These are phyloP conservation scores for Penicillium alfredii DNA, from an alignment of 495 filamentous ascomycete genomes.

Conservation along the genomic window DNA sequence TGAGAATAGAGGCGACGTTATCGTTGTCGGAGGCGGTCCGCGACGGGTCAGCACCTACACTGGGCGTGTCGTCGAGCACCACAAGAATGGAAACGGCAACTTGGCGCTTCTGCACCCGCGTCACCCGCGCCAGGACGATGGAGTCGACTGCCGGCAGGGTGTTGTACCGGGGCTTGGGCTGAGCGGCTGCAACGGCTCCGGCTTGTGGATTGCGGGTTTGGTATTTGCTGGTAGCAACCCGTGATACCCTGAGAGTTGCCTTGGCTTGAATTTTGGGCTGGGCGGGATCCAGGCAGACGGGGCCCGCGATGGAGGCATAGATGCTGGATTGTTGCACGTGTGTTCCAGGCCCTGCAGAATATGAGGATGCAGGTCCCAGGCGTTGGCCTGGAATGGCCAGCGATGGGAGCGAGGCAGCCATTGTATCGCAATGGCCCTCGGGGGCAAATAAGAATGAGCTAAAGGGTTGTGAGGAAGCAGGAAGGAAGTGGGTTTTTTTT, in stretches of 20 bases:
- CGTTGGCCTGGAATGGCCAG: slow-evolving; percentile 65
- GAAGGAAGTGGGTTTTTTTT: slow-evolving; percentile 1
- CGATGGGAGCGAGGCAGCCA: slow-evolving; percentile 29
- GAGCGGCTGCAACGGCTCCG: slow-evolving; percentile 23
- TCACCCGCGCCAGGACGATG: slow-evolving; percentile 75
- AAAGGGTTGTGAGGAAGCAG: slow-evolving; percentile 2
- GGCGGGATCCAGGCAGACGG: slow-evolving; percentile 46
- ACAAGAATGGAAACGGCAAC: slow-evolving; percentile 77
- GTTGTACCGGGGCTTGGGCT: slow-evolving; percentile 43
- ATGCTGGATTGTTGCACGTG: slow-evolving; percentile 67
- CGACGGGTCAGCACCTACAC: slow-evolving; percentile 36
- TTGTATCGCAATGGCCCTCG: slow-evolving; percentile 20
- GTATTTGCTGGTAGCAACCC: slow-evolving; percentile 13
- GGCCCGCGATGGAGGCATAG: slow-evolving; percentile 65
- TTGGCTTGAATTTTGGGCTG: slow-evolving; percentile 48
- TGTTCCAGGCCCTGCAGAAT: slow-evolving; percentile 70
- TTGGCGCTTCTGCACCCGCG: slow-evolving; percentile 74
- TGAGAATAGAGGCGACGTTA: slow-evolving; percentile 46
- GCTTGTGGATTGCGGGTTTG: slow-evolving; percentile 5
- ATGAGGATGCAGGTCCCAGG: slow-evolving; percentile 60
- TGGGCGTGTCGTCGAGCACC: slow-evolving; percentile 50
- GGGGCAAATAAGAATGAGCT: no score
- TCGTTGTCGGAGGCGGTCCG: slow-evolving; percentile 37
- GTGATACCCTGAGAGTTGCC: slow-evolving; percentile 49
- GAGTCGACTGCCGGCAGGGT: slow-evolving; percentile 75